A percentile compares a stretch with the other conserved stretches of the same genome.
These are phyloP conservation scores for Fusarium tjaetaba DNA, from an alignment of 2,329 filamentous ascomycete species.

Conservation along the genomic window DNA sequence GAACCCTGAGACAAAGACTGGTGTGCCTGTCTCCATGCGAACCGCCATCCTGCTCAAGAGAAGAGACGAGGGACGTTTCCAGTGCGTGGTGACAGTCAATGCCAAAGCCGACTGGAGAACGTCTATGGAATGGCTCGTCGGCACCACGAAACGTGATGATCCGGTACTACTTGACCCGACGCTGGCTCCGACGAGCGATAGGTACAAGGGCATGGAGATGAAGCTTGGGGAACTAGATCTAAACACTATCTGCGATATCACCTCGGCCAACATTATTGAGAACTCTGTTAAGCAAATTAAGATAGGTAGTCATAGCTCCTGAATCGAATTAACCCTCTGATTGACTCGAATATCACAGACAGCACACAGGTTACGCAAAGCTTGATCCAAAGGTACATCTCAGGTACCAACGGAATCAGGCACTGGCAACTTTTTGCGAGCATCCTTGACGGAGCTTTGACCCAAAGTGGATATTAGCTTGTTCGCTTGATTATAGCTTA, in stretches of 20 bases:
- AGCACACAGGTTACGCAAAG: neutral
- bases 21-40: neutral
- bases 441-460: neutral
- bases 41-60: neutral
- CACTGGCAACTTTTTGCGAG: neutral
- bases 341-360: neutral
- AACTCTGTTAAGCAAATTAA: neutral
- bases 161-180: neutral
- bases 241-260: neutral
- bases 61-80: neutral
- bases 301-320: neutral
- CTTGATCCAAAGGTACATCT: neutral
- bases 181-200: neutral
- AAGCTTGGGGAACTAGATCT: conserved; percentile 1
- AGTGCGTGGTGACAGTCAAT: neutral
- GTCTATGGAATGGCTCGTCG: neutral
- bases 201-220: conserved; percentile 1
- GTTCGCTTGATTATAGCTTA: neutral
- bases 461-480: neutral
- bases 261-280: neutral
- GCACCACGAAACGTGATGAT: neutral
- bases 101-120: conserved; percentile 6
- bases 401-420: neutral
- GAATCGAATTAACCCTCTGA: too few relatives aligned
- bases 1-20: conserved; percentile 4